Conservation (phyloP, 1,284 basidiomycete genomes). For the Ceratobasidium sp. region DNA sequence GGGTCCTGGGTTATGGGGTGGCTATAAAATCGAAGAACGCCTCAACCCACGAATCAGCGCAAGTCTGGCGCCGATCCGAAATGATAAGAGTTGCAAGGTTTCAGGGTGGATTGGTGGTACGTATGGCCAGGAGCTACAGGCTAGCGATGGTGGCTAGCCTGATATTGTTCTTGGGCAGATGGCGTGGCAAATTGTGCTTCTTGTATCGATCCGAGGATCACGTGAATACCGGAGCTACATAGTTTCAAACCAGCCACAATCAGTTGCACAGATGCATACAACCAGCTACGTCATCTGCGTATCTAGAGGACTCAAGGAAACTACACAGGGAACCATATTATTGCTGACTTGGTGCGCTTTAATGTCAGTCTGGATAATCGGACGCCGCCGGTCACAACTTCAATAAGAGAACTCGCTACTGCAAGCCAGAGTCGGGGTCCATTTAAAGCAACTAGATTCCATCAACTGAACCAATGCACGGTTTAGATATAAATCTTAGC, state of each 20-base stretch:
- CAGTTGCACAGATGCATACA: background rate
- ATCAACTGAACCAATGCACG: too few relatives aligned
- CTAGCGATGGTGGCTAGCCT: slow-evolving; percentile 8
- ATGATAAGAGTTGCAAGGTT: background rate
- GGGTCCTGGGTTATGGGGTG: slow-evolving; percentile 30
- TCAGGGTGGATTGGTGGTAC: background rate
- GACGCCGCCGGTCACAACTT: too few relatives aligned
- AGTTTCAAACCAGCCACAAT: background rate
- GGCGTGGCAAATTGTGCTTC: slow-evolving; percentile 26
- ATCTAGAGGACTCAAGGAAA: too few relatives aligned
- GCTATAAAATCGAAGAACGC: slow-evolving; percentile 1
- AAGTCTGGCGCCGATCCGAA: too few relatives aligned
- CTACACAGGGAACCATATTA: too few relatives aligned
- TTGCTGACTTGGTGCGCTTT: too few relatives aligned
- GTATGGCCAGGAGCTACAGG: background rate
- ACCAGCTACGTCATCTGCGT: too few relatives aligned
- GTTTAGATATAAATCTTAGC: too few relatives aligned
- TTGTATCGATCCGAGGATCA: background rate
- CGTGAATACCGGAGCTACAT: slow-evolving; percentile 10
- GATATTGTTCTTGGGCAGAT: background rate
- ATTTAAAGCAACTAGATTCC: too few relatives aligned
- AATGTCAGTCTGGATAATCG: background rate
- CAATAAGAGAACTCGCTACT: too few relatives aligned
- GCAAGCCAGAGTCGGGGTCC: too few relatives aligned
- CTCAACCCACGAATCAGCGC: background rate